phyloP scores from a whole-genome alignment of 139 green algal species.

The Picochlorum sp. region DNA sequence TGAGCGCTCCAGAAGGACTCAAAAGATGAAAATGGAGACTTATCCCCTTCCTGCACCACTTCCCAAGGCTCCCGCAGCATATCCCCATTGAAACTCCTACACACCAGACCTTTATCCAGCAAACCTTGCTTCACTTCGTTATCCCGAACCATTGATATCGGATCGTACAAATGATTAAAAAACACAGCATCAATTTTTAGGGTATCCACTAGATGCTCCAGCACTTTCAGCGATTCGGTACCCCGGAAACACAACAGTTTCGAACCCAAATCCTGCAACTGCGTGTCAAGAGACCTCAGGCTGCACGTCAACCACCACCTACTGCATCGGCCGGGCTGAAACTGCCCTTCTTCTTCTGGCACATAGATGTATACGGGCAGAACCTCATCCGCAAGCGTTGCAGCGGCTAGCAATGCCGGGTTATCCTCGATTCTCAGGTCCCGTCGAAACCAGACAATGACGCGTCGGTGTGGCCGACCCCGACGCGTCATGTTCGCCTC shows the following conservation, averaged over 20 bases:
- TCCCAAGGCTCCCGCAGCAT: conserved; percentile 89
- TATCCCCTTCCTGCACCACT: conserved; percentile 42
- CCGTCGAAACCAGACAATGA: conserved; percentile 61
- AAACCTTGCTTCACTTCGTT: conserved; percentile 68
- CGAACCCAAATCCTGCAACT: conserved; percentile 57
- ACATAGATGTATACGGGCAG: conserved; percentile 80
- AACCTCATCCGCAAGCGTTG: conserved; percentile 37
- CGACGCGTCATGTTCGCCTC: background rate
- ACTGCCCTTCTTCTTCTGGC: conserved; percentile 89
- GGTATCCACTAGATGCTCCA: conserved; percentile 45
- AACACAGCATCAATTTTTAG: conserved; percentile 55
- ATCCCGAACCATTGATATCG: conserved; percentile 81
- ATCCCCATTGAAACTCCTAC: conserved; percentile 73
- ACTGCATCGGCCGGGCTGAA: conserved; percentile 70
- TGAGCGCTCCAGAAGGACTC: conserved; percentile 58
- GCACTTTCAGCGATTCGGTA: conserved; percentile 31
- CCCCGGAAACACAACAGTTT: conserved; percentile 48
- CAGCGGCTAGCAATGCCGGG: conserved; percentile 54
- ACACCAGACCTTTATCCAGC: conserved; percentile 23
- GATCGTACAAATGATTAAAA: conserved; percentile 95
- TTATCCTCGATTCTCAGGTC: conserved; percentile 75
- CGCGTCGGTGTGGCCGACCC: background rate
- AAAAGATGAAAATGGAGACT: conserved; percentile 67
- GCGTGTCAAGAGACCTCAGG: conserved; percentile 33
- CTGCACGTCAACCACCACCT: conserved; percentile 59